Conservation (phyloP, 2,329 filamentous ascomycete genomes). For the Botrytis galanthina region DNA sequence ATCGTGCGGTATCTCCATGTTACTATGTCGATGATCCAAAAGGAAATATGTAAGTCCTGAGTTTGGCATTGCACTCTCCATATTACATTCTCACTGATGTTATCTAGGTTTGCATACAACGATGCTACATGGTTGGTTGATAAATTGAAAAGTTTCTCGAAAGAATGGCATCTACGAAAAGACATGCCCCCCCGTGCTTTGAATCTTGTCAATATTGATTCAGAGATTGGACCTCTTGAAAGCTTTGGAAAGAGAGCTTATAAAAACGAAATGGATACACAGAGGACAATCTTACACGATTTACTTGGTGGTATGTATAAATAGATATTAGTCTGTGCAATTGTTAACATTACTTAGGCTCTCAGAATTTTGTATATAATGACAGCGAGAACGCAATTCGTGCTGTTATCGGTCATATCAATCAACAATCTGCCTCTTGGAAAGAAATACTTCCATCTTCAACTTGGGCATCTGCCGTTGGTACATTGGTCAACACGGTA, state of each 20-base stretch:
- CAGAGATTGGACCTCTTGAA: conserved; percentile 58
- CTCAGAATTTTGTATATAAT: conserved; percentile 59
- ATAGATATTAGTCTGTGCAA: neutral
- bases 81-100: conserved; percentile 6
- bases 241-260: conserved; percentile 62
- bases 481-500: conserved; percentile 57
- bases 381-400: conserved; percentile 54
- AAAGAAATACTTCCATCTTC: conserved; percentile 57
- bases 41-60: conserved; percentile 59
- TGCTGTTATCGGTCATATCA: conserved; percentile 52
- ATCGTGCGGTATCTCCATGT: conserved; percentile 71
- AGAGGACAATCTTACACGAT: conserved; percentile 61
- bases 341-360: conserved; percentile 39
- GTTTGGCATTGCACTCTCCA: neutral
- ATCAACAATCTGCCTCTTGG: conserved; percentile 55
- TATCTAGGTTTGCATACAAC: conserved; percentile 61
- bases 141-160: conserved; percentile 49
- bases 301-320: conserved; percentile 51
- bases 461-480: conserved; percentile 62
- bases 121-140: conserved; percentile 64
- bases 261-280: conserved; percentile 57
- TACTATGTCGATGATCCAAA: conserved; percentile 64
- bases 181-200: conserved; percentile 52
- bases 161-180: conserved; percentile 52
- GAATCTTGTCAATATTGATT: conserved; percentile 56